Conservation (phyloP, 805 yeast species). For the Wickerhamomyces alni region DNA sequence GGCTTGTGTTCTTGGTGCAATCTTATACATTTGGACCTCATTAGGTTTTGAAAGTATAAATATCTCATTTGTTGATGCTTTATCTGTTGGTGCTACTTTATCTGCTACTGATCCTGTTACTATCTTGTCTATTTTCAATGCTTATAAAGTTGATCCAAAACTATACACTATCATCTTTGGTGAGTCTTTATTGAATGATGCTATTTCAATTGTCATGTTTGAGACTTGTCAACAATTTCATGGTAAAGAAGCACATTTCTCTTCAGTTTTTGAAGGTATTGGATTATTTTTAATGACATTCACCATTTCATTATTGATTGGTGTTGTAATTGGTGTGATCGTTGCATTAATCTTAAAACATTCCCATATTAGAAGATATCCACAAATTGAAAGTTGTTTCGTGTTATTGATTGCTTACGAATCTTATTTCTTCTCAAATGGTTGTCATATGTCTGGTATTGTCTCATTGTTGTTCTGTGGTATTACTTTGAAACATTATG, state of each 20-base stretch:
- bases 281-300: constrained; percentile 92
- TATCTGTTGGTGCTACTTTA: constrained; percentile 95
- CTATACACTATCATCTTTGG: constrained; percentile 96
- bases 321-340: constrained; percentile 78
- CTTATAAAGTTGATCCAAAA: constrained; percentile 97
- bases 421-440: constrained; percentile 95
- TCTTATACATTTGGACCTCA: constrained; percentile 84
- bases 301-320: constrained; percentile 84
- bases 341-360: constrained; percentile 90
- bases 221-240: constrained; percentile 97
- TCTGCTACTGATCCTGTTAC: constrained; percentile 99
- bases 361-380: constrained; percentile 87
- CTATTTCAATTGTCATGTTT: constrained; percentile 97
- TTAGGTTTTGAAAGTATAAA: constrained; percentile 84
- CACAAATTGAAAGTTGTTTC: constrained; percentile 94
- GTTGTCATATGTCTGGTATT: constrained; percentile 99
- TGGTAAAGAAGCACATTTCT: constrained; percentile 70
- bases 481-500: constrained; percentile 93
- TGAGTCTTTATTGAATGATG: constrained; percentile 91
- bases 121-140: constrained; percentile 89
- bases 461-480: constrained; percentile 94
- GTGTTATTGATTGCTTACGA: constrained; percentile 89
- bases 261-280: constrained; percentile 86
- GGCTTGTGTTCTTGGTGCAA: constrained; percentile 84
- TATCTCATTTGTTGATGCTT: constrained; percentile 92